These are phyloP conservation scores for Monosporascus cannonballus DNA, from an alignment of 2,329 filamentous ascomycete genomes.

Conservation along the genomic window DNA sequence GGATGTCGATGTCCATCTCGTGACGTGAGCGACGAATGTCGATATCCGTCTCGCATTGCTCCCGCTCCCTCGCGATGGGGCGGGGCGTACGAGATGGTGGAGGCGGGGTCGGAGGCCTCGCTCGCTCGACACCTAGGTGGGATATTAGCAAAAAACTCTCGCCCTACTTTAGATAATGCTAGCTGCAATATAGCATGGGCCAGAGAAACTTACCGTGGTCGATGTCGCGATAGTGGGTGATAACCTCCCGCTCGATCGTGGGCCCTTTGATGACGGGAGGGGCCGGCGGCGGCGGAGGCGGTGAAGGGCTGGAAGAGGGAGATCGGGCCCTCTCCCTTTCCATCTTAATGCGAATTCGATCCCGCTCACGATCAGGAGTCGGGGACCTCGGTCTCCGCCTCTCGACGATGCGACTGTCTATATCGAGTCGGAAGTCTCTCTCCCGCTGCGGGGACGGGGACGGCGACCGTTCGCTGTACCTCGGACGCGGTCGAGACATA, in stretches of 20 bases:
- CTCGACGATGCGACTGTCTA: slow-evolving; percentile 21
- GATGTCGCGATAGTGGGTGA: slow-evolving; percentile 81
- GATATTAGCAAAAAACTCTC: slow-evolving; percentile 9
- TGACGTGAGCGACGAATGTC: slow-evolving; percentile 51
- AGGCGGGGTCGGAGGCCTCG: slow-evolving; percentile 37
- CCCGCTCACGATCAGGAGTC: slow-evolving; percentile 32
- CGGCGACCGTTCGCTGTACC: slow-evolving; percentile 37
- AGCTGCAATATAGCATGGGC: neutral
- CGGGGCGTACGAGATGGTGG: slow-evolving; percentile 44
- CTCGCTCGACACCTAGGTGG: slow-evolving; percentile 39
- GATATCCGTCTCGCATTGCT: slow-evolving; percentile 52
- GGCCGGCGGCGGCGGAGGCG: slow-evolving; percentile 51
- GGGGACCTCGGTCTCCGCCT: slow-evolving; percentile 27
- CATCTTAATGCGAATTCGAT: slow-evolving; percentile 45
- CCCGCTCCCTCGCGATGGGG: slow-evolving; percentile 33
- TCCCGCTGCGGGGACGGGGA: slow-evolving; percentile 17
- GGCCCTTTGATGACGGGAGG: slow-evolving; percentile 66
- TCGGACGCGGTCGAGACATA: slow-evolving; percentile 29
- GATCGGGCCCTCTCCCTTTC: slow-evolving; percentile 35
- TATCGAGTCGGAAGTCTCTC: slow-evolving; percentile 10
- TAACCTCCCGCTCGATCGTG: slow-evolving; percentile 80
- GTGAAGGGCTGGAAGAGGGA: slow-evolving; percentile 41
- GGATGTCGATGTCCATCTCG: slow-evolving; percentile 54
- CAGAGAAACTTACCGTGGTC: slow-evolving; percentile 64
- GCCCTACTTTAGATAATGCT: neutral